These are phyloP conservation scores for Cubamyces lactineus DNA, from an alignment of 768 basidiomycete species.

Conservation along the genomic window DNA sequence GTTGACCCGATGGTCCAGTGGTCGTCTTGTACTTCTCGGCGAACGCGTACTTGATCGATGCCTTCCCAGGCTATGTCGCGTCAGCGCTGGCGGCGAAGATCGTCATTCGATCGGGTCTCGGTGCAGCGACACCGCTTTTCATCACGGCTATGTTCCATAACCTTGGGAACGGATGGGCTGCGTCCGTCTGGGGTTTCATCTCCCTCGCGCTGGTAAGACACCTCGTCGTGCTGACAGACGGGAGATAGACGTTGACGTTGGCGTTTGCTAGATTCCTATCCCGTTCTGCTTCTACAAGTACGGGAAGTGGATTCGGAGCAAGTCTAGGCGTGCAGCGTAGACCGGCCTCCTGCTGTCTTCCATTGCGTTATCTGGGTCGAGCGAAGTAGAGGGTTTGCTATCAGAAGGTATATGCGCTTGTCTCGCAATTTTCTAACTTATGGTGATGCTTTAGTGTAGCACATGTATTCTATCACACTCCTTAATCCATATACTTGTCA, in stretches of 20 bases:
- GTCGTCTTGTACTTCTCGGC: conserved; percentile 44
- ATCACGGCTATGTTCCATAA: conserved; percentile 44
- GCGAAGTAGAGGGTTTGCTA: too few relatives aligned
- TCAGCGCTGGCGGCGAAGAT: conserved; percentile 45
- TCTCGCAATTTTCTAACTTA: too few relatives aligned
- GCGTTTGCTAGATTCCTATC: conserved; percentile 23
- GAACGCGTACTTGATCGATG: conserved; percentile 45
- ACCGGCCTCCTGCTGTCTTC: background rate
- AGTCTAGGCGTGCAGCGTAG: conserved; percentile 25
- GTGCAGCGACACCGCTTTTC: conserved; percentile 41
- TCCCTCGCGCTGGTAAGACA: conserved; percentile 38
- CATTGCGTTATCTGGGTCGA: background rate
- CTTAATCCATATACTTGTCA: too few relatives aligned
- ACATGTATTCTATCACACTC: too few relatives aligned
- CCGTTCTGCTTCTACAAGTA: conserved; percentile 30
- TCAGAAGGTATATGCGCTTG: too few relatives aligned
- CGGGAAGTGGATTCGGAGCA: conserved; percentile 25
- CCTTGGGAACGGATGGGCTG: conserved; percentile 44
- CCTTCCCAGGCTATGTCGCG: conserved; percentile 44
- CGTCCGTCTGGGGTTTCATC: conserved; percentile 41
- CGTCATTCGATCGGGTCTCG: conserved; percentile 39
- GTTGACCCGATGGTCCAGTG: conserved; percentile 26
- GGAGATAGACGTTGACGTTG: background rate
- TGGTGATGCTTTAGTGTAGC: too few relatives aligned
- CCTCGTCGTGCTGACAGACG: background rate